Base-by-base conservation (phyloP, 225 moss, liverwort and hornwort species). In the Rhytidiadelphus loreus region DNA sequence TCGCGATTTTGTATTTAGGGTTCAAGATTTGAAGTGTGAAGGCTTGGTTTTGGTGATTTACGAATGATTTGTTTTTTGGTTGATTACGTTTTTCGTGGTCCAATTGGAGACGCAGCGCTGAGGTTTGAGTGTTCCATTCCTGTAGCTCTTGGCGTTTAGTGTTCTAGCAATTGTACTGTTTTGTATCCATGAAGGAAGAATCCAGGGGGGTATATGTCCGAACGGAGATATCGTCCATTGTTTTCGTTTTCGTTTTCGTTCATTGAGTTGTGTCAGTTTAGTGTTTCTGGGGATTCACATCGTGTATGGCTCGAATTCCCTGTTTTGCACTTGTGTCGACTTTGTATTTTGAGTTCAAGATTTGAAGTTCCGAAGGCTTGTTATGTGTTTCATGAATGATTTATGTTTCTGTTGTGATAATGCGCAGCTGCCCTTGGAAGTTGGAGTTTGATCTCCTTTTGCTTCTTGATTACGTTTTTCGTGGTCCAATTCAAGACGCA, bases 371-470 rank as follows among this genome's bases (percentile, higher is more conserved):
- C 37, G 52, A 79, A 63, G 30, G 44, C n/a, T 37, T 12, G 52
- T 48, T 87, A 64, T 85, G 55, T 73, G 57, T 88, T 66, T 57
- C 19, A 23, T 37, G 50, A 88, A 68, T 26, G 30, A 39, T 82
- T 72, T 33, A 1, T 63, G 20, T 57, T 77, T 37, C 30, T 22
- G 23, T 77, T 86, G 78, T 74, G 71, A 58, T 90, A 83, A 86
- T 91, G 87, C 70, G 86, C 97, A 97, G 98, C 98, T 86, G 93
- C 98, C 29, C 72, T 97, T 35, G 95, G 94, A 87, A 96, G 93
- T 91, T 98, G 98, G 98, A 97, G 95, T 84, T 92, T 98, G 93
- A 97, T 96, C 89, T 97, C 98, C 85, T 90, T 96, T 86, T 92
- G 95, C 87, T 98, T 98, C 93, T 90, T 98, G 89, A 88, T 95